These are phyloP conservation scores for Penicillium concentricum DNA, from an alignment of 2,329 filamentous ascomycete genomes.

Conservation along the genomic window DNA sequence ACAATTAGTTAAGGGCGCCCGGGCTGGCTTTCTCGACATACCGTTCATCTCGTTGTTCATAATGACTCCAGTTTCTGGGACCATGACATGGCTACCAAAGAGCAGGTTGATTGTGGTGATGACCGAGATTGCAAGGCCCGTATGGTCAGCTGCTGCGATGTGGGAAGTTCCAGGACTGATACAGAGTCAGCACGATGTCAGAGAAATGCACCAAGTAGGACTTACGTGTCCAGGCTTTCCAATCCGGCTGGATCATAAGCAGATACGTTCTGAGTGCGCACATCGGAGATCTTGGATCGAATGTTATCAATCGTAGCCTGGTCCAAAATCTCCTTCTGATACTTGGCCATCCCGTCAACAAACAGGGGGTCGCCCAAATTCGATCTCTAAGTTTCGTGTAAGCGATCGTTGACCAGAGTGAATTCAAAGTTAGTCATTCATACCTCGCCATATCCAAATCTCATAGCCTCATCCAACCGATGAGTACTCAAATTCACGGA, in stretches of 20 bases:
- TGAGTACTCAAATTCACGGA: conserved; percentile 69
- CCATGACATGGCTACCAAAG: conserved; percentile 76
- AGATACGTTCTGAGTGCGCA: conserved; percentile 66
- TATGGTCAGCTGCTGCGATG: conserved; percentile 63
- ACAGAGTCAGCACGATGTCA: background rate
- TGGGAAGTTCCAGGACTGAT: conserved; percentile 53
- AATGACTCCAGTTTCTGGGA: conserved; percentile 79
- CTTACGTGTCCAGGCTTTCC: conserved; percentile 62
- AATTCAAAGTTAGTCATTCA: background rate
- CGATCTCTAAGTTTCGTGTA: conserved; percentile 54
- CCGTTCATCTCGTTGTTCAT: conserved; percentile 64
- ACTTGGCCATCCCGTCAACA: conserved; percentile 60
- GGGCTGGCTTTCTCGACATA: conserved; percentile 40
- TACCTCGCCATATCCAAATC: conserved; percentile 75
- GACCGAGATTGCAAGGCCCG: conserved; percentile 73
- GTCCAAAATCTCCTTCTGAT: conserved; percentile 68
- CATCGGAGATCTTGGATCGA: conserved; percentile 68
- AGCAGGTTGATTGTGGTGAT: conserved; percentile 87
- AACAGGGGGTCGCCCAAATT: conserved; percentile 80
- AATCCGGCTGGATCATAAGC: conserved; percentile 70
- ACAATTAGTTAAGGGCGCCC: conserved; percentile 26
- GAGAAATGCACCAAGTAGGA: background rate
- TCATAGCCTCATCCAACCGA: conserved; percentile 80
- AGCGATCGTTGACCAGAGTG: background rate
- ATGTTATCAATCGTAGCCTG: conserved; percentile 59